phyloP scores from a whole-genome alignment of 2,329 filamentous ascomycete species.

The Beauveria scarabaeidicola region DNA sequence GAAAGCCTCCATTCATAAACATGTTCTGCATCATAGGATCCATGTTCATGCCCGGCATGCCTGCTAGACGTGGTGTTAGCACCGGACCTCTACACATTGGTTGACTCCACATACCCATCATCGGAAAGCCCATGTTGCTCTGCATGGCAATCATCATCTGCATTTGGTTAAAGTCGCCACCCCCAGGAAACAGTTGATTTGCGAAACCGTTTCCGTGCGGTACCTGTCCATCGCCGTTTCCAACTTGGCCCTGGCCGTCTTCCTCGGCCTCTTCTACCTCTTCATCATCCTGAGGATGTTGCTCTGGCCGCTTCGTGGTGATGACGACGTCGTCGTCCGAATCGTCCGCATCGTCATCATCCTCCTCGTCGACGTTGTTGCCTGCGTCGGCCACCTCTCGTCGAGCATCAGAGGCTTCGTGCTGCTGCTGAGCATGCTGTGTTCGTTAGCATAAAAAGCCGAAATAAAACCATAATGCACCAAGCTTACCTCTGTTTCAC shows the following conservation, averaged over 20 bases:
- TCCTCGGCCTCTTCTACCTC: constrained; percentile 18
- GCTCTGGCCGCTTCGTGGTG: constrained; percentile 16
- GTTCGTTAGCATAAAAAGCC: background rate
- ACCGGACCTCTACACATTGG: background rate
- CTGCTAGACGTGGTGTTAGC: constrained; percentile 29
- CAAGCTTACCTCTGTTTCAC: constrained; percentile 4
- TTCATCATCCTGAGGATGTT: constrained; percentile 15
- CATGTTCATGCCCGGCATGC: constrained; percentile 79
- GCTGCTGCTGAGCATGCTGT: constrained; percentile 10
- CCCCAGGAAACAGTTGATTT: constrained; percentile 49
- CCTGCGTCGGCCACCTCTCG: background rate
- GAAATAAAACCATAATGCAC: background rate
- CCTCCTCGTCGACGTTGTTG: constrained; percentile 12
- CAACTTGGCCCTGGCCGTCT: constrained; percentile 22
- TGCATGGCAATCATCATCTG: constrained; percentile 74
- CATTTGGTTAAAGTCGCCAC: constrained; percentile 66
- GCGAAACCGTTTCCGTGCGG: constrained; percentile 35
- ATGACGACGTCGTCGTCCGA: constrained; percentile 12
- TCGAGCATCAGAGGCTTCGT: background rate
- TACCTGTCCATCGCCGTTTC: constrained; percentile 25
- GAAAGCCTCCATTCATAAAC: constrained; percentile 72
- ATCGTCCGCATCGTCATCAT: constrained; percentile 14
- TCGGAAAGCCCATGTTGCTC: constrained; percentile 60
- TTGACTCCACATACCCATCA: constrained; percentile 68
- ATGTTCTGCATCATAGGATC: constrained; percentile 71